phyloP scores from a whole-genome alignment of 2,329 filamentous ascomycete genomes.

The Raffaelea ambrosiae region DNA sequence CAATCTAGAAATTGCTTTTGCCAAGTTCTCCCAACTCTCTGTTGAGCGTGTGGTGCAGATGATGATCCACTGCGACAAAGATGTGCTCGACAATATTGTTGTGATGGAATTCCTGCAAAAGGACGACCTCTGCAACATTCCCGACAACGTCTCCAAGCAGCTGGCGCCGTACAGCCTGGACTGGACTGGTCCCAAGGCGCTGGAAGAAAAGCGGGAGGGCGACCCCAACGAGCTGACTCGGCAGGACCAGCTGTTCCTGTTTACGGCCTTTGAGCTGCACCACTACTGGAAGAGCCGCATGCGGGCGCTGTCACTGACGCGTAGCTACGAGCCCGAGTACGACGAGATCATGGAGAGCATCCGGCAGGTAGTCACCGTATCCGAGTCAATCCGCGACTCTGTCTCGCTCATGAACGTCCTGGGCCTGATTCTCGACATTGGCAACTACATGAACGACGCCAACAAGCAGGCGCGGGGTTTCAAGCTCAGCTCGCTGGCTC shows the following conservation, averaged over 20 bases:
- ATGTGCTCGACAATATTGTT: constrained; percentile 79
- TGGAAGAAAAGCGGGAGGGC: constrained; percentile 68
- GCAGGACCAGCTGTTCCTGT: constrained; percentile 92
- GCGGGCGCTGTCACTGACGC: constrained; percentile 77
- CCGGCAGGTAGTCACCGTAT: constrained; percentile 75
- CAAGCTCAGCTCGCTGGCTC: constrained; percentile 89
- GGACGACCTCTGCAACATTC: constrained; percentile 85
- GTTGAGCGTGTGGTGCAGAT: constrained; percentile 82
- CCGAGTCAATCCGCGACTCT: constrained; percentile 83
- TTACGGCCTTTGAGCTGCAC: constrained; percentile 86
- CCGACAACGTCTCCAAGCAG: constrained; percentile 81
- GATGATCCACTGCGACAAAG: constrained; percentile 90
- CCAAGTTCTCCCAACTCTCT: constrained; percentile 81
- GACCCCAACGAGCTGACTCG: constrained; percentile 83
- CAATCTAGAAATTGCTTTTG: constrained; percentile 67
- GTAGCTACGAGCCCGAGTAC: constrained; percentile 79
- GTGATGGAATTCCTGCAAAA: constrained; percentile 96
- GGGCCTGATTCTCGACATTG: constrained; percentile 91
- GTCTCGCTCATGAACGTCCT: constrained; percentile 93
- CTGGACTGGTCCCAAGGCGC: constrained; percentile 83
- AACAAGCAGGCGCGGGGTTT: constrained; percentile 98
- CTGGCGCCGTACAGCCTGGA: constrained; percentile 96
- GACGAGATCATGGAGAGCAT: constrained; percentile 84
- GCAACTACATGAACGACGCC: constrained; percentile 99
- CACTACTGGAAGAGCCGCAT: constrained; percentile 99